Evolutionary conservation across 2,329 filamentous ascomycete species (phyloP).

Genomic region (Dactylellina leptospora): DNA sequence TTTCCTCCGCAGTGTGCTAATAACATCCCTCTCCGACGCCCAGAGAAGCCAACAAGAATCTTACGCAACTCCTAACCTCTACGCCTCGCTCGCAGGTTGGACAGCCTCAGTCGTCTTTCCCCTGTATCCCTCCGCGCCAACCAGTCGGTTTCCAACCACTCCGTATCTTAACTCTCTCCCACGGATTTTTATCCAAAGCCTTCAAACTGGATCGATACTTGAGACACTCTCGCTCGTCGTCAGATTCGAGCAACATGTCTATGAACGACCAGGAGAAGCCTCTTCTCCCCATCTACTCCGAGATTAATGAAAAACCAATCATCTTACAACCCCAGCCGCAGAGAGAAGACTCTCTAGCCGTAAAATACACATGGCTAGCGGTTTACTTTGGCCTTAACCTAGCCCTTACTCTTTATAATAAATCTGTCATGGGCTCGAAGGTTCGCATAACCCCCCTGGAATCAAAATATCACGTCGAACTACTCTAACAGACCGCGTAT

Average conservation of each 20-base stretch:
- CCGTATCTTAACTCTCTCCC: neutral
- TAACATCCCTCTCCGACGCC: neutral
- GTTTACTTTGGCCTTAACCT: conserved; percentile 67
- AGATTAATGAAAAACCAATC: conserved; percentile 45
- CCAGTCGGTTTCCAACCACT: neutral
- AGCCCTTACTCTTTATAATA: conserved; percentile 69
- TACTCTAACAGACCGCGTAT: conserved; percentile 59
- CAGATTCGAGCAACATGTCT: conserved; percentile 52
- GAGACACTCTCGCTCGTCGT: conserved; percentile 51
- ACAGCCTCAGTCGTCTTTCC: conserved; percentile 1
- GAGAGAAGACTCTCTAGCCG: conserved; percentile 54
- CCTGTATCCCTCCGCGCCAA: neutral
- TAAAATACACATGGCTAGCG: conserved; percentile 65
- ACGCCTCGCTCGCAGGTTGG: conserved; percentile 27
- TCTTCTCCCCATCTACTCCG: conserved; percentile 49
- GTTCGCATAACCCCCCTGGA: conserved; percentile 9
- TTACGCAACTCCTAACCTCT: conserved; percentile 2
- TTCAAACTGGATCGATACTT: conserved; percentile 52
- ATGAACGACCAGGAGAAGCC: conserved; percentile 49
- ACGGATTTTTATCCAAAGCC: conserved; percentile 2
- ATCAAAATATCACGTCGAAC: neutral
- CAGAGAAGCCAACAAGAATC: conserved; percentile 4
- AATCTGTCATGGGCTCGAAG: conserved; percentile 65
- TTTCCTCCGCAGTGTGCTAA: too few species aligned
- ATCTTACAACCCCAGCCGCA: conserved; percentile 23